phyloP scores from a whole-genome alignment of 768 basidiomycete genomes.

The Lyophyllum decastes region DNA sequence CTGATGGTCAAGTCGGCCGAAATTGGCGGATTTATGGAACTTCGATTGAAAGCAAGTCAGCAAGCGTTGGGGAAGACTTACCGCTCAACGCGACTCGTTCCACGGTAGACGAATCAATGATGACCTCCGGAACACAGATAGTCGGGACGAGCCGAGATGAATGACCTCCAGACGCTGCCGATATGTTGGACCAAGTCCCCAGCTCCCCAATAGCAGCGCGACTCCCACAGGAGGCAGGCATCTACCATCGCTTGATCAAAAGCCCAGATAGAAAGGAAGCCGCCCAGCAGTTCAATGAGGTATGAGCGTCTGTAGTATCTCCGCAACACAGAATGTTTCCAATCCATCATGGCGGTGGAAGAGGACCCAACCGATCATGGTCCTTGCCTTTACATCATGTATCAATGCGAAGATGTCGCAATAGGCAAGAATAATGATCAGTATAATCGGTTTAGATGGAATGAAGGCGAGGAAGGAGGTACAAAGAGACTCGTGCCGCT shows the following conservation, averaged over 20 bases:
- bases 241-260: background rate
- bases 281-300: background rate
- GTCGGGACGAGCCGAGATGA: background rate
- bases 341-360: background rate
- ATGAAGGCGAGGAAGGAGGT: too few species aligned
- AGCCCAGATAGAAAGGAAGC: background rate
- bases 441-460: background rate
- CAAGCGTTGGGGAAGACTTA: background rate
- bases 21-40: background rate
- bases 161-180: background rate
- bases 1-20: slow-evolving; percentile 2
- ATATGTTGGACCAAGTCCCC: background rate
- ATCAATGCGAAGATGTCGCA: background rate
- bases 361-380: background rate
- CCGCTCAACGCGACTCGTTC: background rate
- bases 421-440: background rate
- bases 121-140: background rate
- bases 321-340: background rate
- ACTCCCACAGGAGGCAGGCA: background rate
- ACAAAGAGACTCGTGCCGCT: background rate
- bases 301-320: background rate
- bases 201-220: background rate
- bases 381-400: background rate
- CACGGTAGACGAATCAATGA: background rate
- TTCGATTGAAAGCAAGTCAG: background rate